Evolutionary conservation across 169 alveolate genomes (phyloP), one percentile per base, ranked within the genome.

Genomic region (Plasmodium relictum): DNA sequence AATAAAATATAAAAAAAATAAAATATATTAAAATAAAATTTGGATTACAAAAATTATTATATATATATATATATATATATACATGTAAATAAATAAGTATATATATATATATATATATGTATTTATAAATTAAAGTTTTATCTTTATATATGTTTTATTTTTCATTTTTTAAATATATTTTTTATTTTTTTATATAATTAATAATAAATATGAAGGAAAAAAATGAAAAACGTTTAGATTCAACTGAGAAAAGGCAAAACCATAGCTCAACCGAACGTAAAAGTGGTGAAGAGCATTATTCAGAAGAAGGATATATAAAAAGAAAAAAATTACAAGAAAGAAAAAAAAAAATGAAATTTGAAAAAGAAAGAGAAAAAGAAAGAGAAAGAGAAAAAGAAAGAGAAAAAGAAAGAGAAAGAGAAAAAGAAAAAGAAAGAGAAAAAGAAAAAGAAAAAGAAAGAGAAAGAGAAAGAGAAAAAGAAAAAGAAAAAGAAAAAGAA

Each of bases 171-270:
- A 31, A 31, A 31, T 31, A 31, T 31, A 31, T 31, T 31, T 31
- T 31, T 31, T 31, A 31, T 31, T 31, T 31, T 31, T 31, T 31
- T 31, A 31, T 31, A 31, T 31, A 31, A 31, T 31, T 31, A 31
- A 31, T 31, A 31, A 31, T 31, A 31, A 31, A 31, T 3, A 54
- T 54, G 63, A 54, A 54, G 26, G 63, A 58, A 26, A 63, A 48
- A 16, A 14, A 31, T 16, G 9, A 12, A 45, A 48, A 78, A 65
- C 31, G 3, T 20, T 52, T 24, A 68, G 76, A 45, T 9, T 45
- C 59, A 41, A 6, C 10, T 7, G 89, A 78, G 24, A 78, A 62
- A 58, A 78, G 65, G 68, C 16, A 62, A 54, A 63, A 78, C 31
- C 61, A 42, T 16, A 65, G 78, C 58, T 39, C 89, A 4, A 63